Conservation (phyloP, 108 stramenopile genomes). For the Skeletonema tropicum region DNA sequence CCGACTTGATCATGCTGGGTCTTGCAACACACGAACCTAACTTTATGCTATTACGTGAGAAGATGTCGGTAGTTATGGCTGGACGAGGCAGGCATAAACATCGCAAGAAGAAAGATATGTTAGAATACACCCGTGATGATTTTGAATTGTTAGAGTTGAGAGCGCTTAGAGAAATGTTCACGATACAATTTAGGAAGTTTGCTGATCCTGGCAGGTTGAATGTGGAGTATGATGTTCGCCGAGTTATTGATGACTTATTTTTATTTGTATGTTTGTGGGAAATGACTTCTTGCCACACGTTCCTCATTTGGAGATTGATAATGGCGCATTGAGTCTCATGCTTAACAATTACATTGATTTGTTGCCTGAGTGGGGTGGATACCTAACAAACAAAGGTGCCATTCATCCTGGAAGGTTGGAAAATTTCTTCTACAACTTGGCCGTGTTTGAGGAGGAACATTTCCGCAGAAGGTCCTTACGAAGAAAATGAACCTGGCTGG, state of each 20-base stretch:
- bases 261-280: conserved; percentile 98
- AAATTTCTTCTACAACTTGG: conserved; percentile 89
- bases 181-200: conserved; percentile 89
- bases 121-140: conserved; percentile 91
- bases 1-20: conserved; percentile 97
- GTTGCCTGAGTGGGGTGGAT: conserved; percentile 90
- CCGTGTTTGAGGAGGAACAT: conserved; percentile 92
- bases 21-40: conserved; percentile 97
- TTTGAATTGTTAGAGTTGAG: conserved; percentile 93
- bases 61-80: conserved; percentile 95
- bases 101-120: conserved; percentile 93
- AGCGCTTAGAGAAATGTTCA: conserved; percentile 87
- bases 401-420: conserved; percentile 92
- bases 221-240: conserved; percentile 75
- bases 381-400: conserved; percentile 88
- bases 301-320: conserved; percentile 94
- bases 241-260: conserved; percentile 98
- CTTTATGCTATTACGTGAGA: conserved; percentile 95
- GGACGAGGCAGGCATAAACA: conserved; percentile 84
- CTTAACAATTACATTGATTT: conserved; percentile 90
- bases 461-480: conserved; percentile 88
- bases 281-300: conserved; percentile 97
- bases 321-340: conserved; percentile 94
- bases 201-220: conserved; percentile 53
- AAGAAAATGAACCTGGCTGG: conserved; percentile 93